Base-by-base conservation (phyloP, 83 land plant species). In the Isoetes engelmannii region DNA sequence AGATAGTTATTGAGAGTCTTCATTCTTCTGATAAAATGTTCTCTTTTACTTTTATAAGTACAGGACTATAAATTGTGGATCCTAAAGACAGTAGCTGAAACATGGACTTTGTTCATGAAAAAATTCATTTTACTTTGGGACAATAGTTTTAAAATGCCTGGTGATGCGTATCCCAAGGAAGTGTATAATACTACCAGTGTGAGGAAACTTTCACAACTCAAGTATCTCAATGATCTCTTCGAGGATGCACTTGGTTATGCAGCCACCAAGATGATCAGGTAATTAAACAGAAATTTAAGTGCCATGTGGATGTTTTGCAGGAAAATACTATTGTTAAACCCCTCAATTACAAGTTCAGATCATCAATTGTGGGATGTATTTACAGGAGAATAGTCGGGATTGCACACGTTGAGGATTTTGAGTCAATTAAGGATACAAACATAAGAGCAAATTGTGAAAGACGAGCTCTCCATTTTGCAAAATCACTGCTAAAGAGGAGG, bases 201-300 rank as follows among this genome's bases (percentile, higher is more conserved):
- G 58, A 81, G 54, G 69, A 63, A 7, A 41, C 80, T 84, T 44
- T 81, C 69, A 18, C 90, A 88, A 72, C 67, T 76, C 44, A 77
- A 80, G 44, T 94, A 80, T 69, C 77, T 94, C 81, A 72, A 77
- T 45, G 86, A 88, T 42, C 69, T 94, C 69, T 83, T 94, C 63
- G 84, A 86, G 73, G 99, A 94, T 66, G 70, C 80, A 18, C 96
- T 94, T 62, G 99, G 99, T 49, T 94, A 84, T 82, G 96, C 88
- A 63, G 90, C 96, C 57, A 96, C 96, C 45, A 94, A 94, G 75
- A 94, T 94, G 99, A 94, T 94, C 70, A 86, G 97, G 97, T 70
- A 37, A 59, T 5, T n/a, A n/a, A n/a, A n/a, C n/a, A n/a, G n/a
- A n/a, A n/a, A n/a, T n/a, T n/a, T n/a, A n/a, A n/a, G n/a, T n/a